A percentile compares a stretch with the other conserved stretches of the same genome.
Conservation (phyloP, 352 stramenopile species). For the Globisporangium perplexum region DNA sequence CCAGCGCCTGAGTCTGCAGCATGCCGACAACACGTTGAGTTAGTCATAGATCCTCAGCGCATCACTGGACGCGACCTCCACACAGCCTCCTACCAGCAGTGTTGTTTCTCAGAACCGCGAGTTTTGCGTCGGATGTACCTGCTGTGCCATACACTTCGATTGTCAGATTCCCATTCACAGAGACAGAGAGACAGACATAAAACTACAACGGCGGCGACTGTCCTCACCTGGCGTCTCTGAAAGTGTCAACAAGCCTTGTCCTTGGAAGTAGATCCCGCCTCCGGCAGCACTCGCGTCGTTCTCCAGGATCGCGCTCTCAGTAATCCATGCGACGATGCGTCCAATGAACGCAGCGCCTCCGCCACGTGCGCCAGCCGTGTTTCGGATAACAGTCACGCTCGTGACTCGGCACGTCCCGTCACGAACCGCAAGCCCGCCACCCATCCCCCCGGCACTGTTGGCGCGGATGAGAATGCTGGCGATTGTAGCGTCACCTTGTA, state of each 20-base stretch:
- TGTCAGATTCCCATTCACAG: too few species aligned
- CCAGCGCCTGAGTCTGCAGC: constrained; percentile 22
- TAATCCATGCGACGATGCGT: neutral
- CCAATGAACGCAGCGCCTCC: constrained; percentile 6
- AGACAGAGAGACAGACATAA: too few species aligned
- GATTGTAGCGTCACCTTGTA: constrained; percentile 1
- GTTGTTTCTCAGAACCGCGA: constrained; percentile 13
- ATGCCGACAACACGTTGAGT: neutral
- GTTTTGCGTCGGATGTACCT: neutral
- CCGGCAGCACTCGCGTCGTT: constrained; percentile 4
- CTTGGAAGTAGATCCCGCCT: constrained; percentile 5
- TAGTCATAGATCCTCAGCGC: too few species aligned
- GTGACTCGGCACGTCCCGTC: neutral
- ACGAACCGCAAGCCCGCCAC: neutral
- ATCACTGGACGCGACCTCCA: too few species aligned
- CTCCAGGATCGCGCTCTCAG: neutral
- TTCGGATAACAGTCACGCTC: constrained; percentile 1
- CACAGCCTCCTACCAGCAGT: neutral
- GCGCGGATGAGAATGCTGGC: neutral
- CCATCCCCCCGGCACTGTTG: constrained; percentile 5
- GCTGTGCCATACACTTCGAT: too few species aligned
- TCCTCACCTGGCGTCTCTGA: neutral
- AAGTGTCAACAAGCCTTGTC: constrained; percentile 1
- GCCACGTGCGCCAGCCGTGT: constrained; percentile 1
- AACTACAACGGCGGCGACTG: too few species aligned